phyloP scores from a whole-genome alignment of 257 asterid genomes.

The Fraxinus excelsior region DNA sequence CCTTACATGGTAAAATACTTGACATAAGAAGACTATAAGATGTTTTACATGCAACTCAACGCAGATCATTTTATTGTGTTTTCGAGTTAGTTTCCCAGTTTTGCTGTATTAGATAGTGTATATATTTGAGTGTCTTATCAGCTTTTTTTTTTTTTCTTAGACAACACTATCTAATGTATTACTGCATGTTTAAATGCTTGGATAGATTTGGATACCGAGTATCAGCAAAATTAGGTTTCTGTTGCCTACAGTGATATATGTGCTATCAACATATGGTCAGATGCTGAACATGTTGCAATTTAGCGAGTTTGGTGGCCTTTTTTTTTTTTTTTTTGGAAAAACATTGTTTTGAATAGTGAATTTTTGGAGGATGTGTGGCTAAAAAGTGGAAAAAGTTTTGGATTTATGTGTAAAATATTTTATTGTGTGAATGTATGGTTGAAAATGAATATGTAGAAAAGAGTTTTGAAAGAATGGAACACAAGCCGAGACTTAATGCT shows the following conservation, averaged over 20 bases:
- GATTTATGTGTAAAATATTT: too few species aligned
- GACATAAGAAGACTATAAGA: background rate
- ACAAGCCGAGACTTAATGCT: background rate
- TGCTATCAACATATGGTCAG: background rate
- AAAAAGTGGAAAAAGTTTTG: too few species aligned
- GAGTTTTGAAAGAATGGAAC: too few species aligned
- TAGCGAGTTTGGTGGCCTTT: too few species aligned
- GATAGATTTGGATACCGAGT: background rate
- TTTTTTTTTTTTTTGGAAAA: too few species aligned
- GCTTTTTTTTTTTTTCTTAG: background rate
- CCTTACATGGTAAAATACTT: conserved; percentile 95
- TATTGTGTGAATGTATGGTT: too few species aligned
- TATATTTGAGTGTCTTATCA: background rate
- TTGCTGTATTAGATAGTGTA: background rate
- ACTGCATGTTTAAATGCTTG: background rate
- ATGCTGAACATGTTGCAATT: background rate
- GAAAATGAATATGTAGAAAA: too few species aligned
- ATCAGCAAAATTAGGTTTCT: background rate
- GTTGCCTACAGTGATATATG: background rate
- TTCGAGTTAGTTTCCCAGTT: background rate
- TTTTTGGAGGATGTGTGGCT: too few species aligned
- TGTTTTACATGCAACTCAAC: background rate
- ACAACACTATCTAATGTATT: background rate
- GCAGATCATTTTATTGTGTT: background rate
- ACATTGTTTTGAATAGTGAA: too few species aligned